These are phyloP conservation scores for Lentinus tigrinus DNA, from an alignment of 768 basidiomycete genomes.

Conservation along the genomic window DNA sequence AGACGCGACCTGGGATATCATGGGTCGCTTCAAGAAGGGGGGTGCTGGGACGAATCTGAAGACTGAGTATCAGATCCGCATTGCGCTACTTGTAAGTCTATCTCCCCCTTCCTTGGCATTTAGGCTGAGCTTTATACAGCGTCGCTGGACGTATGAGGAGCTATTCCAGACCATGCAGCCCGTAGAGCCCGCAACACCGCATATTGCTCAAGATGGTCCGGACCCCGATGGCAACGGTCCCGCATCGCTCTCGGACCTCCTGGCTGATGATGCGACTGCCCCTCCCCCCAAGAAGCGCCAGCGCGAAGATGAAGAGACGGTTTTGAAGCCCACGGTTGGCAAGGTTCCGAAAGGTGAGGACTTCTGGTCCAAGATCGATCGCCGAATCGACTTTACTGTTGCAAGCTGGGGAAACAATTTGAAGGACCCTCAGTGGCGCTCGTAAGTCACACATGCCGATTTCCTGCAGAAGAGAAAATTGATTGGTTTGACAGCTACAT, in stretches of 20 bases:
- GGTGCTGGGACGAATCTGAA: neutral
- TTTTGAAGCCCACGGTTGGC: neutral
- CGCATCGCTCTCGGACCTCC: too few species aligned
- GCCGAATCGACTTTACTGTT: neutral
- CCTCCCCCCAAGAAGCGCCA: neutral
- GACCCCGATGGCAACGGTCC: too few species aligned
- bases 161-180: neutral
- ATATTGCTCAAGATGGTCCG: too few species aligned
- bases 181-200: neutral
- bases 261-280: neutral
- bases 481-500: neutral
- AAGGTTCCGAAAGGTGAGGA: neutral
- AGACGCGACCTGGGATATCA: neutral
- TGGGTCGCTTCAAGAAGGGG: neutral
- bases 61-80: neutral
- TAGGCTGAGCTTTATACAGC: neutral
- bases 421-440: neutral
- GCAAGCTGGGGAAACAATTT: neutral
- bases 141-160: neutral
- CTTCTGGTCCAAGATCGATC: constrained; percentile 1
- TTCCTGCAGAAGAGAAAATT: too few species aligned
- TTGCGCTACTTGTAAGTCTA: neutral
- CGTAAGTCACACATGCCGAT: too few species aligned
- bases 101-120: neutral
- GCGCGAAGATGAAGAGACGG: neutral